These are phyloP conservation scores for Lecanicillium sp. DNA, from an alignment of 2,329 filamentous ascomycete genomes.

Conservation along the genomic window DNA sequence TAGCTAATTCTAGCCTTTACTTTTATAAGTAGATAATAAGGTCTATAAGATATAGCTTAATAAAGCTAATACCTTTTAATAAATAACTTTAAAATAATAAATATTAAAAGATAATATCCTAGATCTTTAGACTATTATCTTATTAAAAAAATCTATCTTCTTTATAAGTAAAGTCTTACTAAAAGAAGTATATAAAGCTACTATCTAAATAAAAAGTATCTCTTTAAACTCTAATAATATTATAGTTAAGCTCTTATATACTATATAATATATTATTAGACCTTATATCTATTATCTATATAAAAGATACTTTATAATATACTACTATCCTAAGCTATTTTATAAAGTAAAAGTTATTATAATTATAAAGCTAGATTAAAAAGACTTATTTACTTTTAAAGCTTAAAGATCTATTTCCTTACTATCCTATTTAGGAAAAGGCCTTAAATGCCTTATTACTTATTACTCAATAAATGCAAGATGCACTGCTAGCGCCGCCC, in stretches of 20 bases:
- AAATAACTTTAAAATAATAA: neutral
- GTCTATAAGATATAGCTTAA: too few relatives aligned
- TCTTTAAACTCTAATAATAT: neutral
- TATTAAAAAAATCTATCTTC: neutral
- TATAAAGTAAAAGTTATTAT: neutral
- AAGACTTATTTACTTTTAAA: too few relatives aligned
- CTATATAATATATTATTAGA: neutral
- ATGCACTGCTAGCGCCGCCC: constrained; percentile 2
- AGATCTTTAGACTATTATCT: neutral
- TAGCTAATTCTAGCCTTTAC: too few relatives aligned
- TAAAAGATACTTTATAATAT: neutral
- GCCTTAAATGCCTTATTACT: too few relatives aligned
- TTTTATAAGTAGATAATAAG: neutral
- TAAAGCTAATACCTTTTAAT: neutral
- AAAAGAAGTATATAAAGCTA: neutral
- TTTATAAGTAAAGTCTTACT: too few relatives aligned
- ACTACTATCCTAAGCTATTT: neutral
- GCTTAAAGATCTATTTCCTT: too few relatives aligned
- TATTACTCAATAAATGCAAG: constrained; percentile 5
- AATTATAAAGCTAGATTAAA: neutral
- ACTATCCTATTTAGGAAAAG: too few relatives aligned
- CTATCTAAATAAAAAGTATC: constrained; percentile 1
- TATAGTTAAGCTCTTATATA: neutral
- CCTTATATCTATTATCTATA: too few relatives aligned
- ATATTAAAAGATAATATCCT: neutral